Conservation (phyloP, 2,329 filamentous ascomycete species). For the Monosporascus sp. region DNA sequence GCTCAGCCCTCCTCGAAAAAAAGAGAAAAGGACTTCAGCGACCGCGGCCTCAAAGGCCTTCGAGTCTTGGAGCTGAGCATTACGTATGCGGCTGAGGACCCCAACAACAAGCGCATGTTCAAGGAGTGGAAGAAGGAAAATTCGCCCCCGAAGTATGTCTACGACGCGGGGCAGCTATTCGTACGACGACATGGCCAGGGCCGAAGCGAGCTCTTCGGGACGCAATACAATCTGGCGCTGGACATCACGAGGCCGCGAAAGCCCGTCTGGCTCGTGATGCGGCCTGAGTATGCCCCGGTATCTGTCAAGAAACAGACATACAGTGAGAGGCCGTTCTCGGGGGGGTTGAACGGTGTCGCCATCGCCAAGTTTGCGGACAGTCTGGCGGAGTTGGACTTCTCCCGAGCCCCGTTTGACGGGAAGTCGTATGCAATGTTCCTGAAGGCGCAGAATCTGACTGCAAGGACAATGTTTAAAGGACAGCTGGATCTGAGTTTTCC, state of each 20-base stretch:
- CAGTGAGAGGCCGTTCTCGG: neutral
- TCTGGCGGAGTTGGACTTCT: neutral
- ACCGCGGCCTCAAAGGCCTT: neutral
- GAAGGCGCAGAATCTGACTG: neutral
- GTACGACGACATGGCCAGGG: neutral
- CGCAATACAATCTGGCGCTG: slow-evolving; percentile 2
- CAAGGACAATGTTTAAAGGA: neutral
- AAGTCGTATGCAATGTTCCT: neutral
- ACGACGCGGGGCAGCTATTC: slow-evolving; percentile 4
- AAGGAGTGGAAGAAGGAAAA: neutral
- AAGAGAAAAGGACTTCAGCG: neutral
- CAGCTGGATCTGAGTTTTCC: neutral
- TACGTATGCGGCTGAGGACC: neutral
- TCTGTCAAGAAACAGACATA: neutral
- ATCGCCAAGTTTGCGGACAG: neutral
- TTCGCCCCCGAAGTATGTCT: neutral
- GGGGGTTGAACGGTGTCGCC: neutral
- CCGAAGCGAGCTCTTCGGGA: neutral
- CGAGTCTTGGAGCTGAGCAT: neutral
- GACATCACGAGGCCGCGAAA: neutral
- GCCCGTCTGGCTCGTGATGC: slow-evolving; percentile 3
- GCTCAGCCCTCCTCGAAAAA: neutral
- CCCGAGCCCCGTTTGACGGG: neutral
- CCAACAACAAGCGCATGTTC: neutral
- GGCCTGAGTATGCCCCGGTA: neutral